Conservation (phyloP, 305 asterid genomes). For the Nicotiana rustica region DNA sequence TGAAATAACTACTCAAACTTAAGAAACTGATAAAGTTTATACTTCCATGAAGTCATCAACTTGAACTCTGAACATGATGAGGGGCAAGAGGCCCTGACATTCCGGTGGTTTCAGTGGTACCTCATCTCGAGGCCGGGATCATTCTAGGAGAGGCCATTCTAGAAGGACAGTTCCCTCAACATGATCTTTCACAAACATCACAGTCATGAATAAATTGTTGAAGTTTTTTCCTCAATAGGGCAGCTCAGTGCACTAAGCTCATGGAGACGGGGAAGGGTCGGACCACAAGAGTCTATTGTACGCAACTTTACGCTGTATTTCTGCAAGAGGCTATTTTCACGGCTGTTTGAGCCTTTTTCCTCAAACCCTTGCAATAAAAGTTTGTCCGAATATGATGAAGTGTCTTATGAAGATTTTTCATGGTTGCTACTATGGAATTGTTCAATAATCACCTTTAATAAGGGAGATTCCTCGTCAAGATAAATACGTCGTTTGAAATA, state of each 20-base stretch:
- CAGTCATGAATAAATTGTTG: not conserved
- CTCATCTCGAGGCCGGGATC: too few species aligned
- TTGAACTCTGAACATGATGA: not conserved
- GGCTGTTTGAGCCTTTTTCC: not conserved
- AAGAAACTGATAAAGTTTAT: not conserved
- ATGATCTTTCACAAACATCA: not conserved
- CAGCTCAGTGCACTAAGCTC: too few species aligned
- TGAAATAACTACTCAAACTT: not conserved
- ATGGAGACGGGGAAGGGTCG: rapidly evolving
- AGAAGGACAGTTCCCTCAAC: too few species aligned
- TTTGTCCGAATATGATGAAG: not conserved
- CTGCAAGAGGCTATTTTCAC: too few species aligned
- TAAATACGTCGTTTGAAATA: too few species aligned
- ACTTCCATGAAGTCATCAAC: not conserved
- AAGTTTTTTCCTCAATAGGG: not conserved
- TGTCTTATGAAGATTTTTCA: not conserved
- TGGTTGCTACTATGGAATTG: not conserved
- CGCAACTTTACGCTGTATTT: too few species aligned
- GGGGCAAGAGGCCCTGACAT: too few species aligned
- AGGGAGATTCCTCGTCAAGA: not conserved
- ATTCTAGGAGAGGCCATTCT: too few species aligned
- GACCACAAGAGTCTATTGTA: too few species aligned
- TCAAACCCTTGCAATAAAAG: not conserved
- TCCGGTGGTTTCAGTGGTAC: too few species aligned
- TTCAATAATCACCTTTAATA: not conserved